Conservation (phyloP, 2,329 filamentous ascomycete species). For the Hymenoscyphus infarciens region DNA sequence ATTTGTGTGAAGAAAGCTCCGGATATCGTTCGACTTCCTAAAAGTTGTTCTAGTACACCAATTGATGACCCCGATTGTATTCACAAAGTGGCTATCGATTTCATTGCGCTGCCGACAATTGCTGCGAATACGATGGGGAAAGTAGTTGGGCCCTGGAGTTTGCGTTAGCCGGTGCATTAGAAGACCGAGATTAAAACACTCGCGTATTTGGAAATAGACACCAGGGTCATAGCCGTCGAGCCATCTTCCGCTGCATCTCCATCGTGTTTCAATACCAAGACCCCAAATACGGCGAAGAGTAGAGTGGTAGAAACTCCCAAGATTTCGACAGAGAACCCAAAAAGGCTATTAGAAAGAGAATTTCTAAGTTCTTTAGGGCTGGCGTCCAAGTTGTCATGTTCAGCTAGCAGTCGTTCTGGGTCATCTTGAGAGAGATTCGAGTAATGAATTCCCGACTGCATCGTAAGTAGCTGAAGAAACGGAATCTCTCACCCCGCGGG, state of each 20-base stretch:
- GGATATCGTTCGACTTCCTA: neutral
- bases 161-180: too few species aligned
- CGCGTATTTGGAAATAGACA: neutral
- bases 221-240: neutral
- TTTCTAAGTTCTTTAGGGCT: neutral
- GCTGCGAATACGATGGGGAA: neutral
- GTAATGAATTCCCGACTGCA: too few species aligned
- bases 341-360: neutral
- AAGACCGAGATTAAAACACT: too few species aligned
- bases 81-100: neutral
- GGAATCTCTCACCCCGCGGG: too few species aligned
- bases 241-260: neutral
- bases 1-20: neutral
- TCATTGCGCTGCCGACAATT: slow-evolving; percentile 1
- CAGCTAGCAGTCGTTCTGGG: neutral
- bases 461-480: too few species aligned
- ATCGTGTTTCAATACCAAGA: neutral
- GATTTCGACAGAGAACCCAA: neutral
- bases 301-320: neutral
- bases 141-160: neutral
- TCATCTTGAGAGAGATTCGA: neutral
- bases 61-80: neutral
- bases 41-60: neutral
- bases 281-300: neutral
- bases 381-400: neutral